Conservation (phyloP, 768 basidiomycete species). For the Mycena haematopus region DNA sequence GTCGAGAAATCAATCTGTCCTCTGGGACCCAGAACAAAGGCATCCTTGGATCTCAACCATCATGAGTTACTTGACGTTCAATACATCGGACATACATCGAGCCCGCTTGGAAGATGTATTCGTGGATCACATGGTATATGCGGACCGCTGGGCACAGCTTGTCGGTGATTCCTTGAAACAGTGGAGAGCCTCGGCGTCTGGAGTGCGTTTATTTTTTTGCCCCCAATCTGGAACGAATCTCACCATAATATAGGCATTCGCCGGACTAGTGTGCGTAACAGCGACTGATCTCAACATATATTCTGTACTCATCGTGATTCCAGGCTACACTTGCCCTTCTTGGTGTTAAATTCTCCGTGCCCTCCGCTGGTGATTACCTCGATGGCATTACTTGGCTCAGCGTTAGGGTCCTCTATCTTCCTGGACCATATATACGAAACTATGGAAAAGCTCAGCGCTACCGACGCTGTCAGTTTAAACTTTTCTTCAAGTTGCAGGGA, state of each 20-base stretch:
- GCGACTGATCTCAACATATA: neutral
- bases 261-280: conserved; percentile 13
- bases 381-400: conserved; percentile 37
- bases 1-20: conserved; percentile 56
- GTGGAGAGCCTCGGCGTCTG: conserved; percentile 51
- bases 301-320: neutral
- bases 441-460: conserved; percentile 42
- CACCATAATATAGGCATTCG: conserved; percentile 21
- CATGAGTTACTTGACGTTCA: conserved; percentile 51
- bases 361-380: conserved; percentile 39
- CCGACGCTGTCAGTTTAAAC: conserved; percentile 46
- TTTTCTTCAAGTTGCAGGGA: neutral
- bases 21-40: conserved; percentile 41
- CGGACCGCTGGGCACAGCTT: conserved; percentile 57
- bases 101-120: conserved; percentile 53
- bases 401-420: conserved; percentile 41
- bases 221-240: conserved; percentile 28
- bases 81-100: conserved; percentile 48
- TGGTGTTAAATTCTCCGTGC: conserved; percentile 38
- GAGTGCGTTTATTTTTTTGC: conserved; percentile 40
- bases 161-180: conserved; percentile 48
- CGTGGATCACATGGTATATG: conserved; percentile 62
- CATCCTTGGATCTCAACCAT: conserved; percentile 41
- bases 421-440: conserved; percentile 46
- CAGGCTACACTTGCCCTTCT: conserved; percentile 44